phyloP scores from a whole-genome alignment of 108 stramenopile species.

The Fistulifera pelliculosa region DNA sequence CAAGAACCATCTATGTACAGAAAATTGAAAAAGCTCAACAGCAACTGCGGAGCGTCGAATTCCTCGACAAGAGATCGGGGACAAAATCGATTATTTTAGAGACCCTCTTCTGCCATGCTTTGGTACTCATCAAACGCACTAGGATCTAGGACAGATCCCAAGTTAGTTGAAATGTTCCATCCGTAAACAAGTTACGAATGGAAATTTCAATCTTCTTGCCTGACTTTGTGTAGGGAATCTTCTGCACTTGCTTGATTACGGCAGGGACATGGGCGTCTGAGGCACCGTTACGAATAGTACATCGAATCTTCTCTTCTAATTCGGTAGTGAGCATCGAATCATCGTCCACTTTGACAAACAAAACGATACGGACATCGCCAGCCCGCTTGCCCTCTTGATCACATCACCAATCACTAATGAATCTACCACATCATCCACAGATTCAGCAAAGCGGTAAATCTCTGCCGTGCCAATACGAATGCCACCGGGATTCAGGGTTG shows the following conservation, averaged over 20 bases:
- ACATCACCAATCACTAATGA: conserved; percentile 26
- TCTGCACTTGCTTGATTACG: conserved; percentile 15
- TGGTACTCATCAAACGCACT: conserved; percentile 30
- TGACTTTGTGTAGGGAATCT: conserved; percentile 24
- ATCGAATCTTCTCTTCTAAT: conserved; percentile 18
- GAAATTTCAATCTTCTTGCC: conserved; percentile 35
- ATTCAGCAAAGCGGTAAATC: conserved; percentile 30
- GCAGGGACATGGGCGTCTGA: conserved; percentile 28
- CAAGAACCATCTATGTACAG: no score
- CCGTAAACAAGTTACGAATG: conserved; percentile 18
- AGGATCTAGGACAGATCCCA: conserved; percentile 25
- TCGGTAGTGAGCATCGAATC: background rate
- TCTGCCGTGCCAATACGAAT: conserved; percentile 33
- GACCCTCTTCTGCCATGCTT: conserved; percentile 19
- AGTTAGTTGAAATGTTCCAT: conserved; percentile 18
- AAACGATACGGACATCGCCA: conserved; percentile 27
- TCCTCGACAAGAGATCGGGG: no score
- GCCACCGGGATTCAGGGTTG: conserved; percentile 8
- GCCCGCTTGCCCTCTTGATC: conserved; percentile 24
- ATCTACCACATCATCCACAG: conserved; percentile 13
- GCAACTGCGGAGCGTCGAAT: no score
- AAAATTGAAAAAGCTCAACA: no score
- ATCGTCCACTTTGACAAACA: conserved; percentile 21
- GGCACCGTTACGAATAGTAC: conserved; percentile 16
- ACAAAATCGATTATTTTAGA: no score